Conservation (phyloP, 371 early-diverging fungal genomes). For the Mucor saturninus region DNA sequence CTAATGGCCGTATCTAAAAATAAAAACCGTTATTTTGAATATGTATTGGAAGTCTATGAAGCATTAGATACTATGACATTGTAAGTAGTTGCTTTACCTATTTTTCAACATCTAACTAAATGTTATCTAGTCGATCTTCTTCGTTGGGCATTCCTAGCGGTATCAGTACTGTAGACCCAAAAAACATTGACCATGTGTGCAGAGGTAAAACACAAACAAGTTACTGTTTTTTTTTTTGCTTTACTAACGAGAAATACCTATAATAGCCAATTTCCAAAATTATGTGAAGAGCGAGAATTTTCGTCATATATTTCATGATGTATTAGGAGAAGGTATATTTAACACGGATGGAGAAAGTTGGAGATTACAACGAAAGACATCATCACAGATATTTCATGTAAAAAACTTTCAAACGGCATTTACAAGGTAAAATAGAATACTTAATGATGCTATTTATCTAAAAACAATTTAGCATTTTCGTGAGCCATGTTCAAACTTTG, state of each 20-base stretch:
- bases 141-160: conserved; percentile 21
- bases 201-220: conserved; percentile 23
- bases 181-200: conserved; percentile 36
- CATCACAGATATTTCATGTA: conserved; percentile 56
- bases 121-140: conserved; percentile 3
- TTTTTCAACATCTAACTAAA: neutral
- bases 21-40: conserved; percentile 22
- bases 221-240: neutral
- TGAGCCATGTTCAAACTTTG: conserved; percentile 34
- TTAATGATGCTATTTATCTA: neutral
- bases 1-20: conserved; percentile 19
- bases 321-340: conserved; percentile 44
- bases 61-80: conserved; percentile 8
- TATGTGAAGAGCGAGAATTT: conserved; percentile 40
- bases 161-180: conserved; percentile 34
- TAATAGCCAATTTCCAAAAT: conserved; percentile 36
- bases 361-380: conserved; percentile 44
- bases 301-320: conserved; percentile 22
- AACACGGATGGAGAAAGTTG: conserved; percentile 50
- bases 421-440: conserved; percentile 32
- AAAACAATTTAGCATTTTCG: conserved; percentile 34
- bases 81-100: neutral
- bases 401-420: conserved; percentile 60
- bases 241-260: neutral
- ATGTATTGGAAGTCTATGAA: conserved; percentile 15